Base-by-base conservation (phyloP, 2,329 filamentous ascomycete genomes). In the Fusarium sp. region DNA sequence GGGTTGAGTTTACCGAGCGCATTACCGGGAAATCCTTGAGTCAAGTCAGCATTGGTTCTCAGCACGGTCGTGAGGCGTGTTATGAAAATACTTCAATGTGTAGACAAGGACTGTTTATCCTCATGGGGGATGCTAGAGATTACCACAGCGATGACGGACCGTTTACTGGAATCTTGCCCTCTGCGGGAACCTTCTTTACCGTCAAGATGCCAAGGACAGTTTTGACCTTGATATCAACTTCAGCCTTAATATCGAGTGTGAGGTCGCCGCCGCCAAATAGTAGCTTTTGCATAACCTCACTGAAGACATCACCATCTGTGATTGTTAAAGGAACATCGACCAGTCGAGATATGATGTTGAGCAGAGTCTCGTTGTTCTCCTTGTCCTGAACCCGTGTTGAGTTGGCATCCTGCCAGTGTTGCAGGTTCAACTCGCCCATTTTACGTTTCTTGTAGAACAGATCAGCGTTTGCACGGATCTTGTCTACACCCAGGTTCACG, bases 161-260 rank as follows among this genome's bases (percentile, higher is more conserved):
- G 88, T 97, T 97, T 84, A 98, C 89, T 81, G 92, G 92, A 77
- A 99, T 90, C 76, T 90, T 88, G 74, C 96, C 94, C 83, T 94
- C 87, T 79, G 89, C 93, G 49, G 95, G 95, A 75, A 99, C 91
- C 72, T 91, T 89, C 79, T 93, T 93, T 75, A 98, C 84, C 56
- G 91, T 87, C 76, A 98, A 88, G 72, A 90, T 85, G 50, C 96
- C 96, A 68, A 99, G 85, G 27, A 92, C 90, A 30, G 94, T 98
- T 62, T 89, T 85, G 54, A 98, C 88, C 75, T 92, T 89, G 69
- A 94, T 92, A 79, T 97, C 93, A 60, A 98, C 93, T 45, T 87
- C 85, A 23, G 95, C 94, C 73, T 91, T 86, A 69, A 98, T 89
- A 55, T 89, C 87, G 58, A 99, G 84, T 47, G 87, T 79, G n/a